A percentile compares a stretch with the other conserved stretches of the same genome.
Conservation (phyloP, 208 protist genomes). For the Giardia muris region DNA sequence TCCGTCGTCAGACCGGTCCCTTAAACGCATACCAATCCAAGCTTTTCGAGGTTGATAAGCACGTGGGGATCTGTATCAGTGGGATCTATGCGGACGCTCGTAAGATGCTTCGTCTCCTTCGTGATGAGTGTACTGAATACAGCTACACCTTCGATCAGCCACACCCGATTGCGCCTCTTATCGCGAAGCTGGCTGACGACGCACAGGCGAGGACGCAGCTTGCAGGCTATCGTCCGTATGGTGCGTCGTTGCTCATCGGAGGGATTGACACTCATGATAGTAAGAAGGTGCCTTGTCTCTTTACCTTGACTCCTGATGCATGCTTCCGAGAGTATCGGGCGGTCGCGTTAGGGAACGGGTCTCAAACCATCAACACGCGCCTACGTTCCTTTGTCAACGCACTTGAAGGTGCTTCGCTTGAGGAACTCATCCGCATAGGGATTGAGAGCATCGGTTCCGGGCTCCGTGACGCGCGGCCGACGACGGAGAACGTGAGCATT, state of each 20-base stretch:
- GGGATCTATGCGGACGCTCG: constrained; percentile 36
- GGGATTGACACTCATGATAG: constrained; percentile 25
- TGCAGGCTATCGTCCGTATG: constrained; percentile 33
- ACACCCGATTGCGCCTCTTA: constrained; percentile 21
- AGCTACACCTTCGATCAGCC: neutral
- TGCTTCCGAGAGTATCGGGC: neutral
- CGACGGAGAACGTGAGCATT: neutral
- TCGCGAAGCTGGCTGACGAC: constrained; percentile 29
- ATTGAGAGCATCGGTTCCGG: neutral
- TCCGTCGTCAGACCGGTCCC: neutral
- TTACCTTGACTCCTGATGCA: neutral
- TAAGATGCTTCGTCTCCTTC: constrained; percentile 30
- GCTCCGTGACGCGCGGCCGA: neutral
- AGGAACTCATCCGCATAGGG: neutral
- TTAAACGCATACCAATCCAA: constrained; percentile 16
- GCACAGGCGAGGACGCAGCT: constrained; percentile 32
- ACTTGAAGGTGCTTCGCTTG: neutral
- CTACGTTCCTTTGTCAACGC: neutral
- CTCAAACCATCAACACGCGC: neutral
- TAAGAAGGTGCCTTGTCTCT: neutral
- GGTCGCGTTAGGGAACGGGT: neutral
- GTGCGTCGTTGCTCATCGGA: constrained; percentile 37
- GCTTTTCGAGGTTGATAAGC: constrained; percentile 31
- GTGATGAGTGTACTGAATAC: constrained; percentile 33
- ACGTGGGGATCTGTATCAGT: constrained; percentile 31